Base-by-base conservation (phyloP, 2,329 filamentous ascomycete genomes). In the Sporothrix protearum region DNA sequence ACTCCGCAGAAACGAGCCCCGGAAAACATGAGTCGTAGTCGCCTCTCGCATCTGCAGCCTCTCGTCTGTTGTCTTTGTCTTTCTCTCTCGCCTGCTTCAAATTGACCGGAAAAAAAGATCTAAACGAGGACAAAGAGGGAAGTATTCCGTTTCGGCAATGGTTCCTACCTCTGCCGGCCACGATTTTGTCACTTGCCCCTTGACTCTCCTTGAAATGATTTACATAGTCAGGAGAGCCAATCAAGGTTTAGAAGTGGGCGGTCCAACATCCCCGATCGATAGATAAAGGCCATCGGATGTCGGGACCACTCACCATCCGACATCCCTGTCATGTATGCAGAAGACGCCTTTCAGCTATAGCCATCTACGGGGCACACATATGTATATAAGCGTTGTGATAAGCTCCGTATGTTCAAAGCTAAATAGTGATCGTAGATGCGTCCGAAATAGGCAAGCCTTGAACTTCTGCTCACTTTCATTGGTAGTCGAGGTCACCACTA, bases 11-110 rank as follows among this genome's bases (percentile, higher is more conserved):
- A 61, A 57, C n/a, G 6, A 28, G 36, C 36, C n/a, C 59, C 59
- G 45, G 36, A 64, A 64, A 42, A 64, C 36, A 64, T 45, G 36
- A 45, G n/a, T 28, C 59, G 59, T 45, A 16, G 59, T 45, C 59
- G 36, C 10, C 59, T 28, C 49, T 14, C 22, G 49, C 9, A 6
- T 2, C 49, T 12, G 42, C 42, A 47, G 14, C 42, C 42, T 47
- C 10, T 45, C 8, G 33, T 36, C 33, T 36, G 33, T 45, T 45
- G 7, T 12, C 53, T 55, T 25, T 25, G 8, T 28, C 49, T 53
- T 8, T 30, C 25, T 36, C 53, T 57, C 53, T 19, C 25, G 16
- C 19, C 28, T 57, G 53, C 28, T 57, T 57, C 33, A 33, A 33
- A 14, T 16, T n/a, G 14, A 6, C 5, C 53, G 28, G 53, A 14